These are phyloP conservation scores for Fusarium sp. DNA, from an alignment of 2,329 filamentous ascomycete species.

Conservation along the genomic window DNA sequence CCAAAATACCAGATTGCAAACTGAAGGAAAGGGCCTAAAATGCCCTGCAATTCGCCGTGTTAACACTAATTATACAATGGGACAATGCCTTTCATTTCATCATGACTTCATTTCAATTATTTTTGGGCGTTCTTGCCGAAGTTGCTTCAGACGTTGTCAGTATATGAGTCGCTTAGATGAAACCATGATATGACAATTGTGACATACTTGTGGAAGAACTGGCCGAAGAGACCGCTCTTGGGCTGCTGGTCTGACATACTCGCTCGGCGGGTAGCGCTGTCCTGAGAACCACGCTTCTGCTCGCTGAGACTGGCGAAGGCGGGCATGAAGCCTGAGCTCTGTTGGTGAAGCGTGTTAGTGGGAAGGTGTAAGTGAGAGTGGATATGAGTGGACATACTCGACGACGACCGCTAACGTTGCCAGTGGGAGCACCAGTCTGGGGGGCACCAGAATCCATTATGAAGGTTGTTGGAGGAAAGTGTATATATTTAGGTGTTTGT, in stretches of 20 bases:
- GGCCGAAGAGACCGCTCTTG: slow-evolving; percentile 62
- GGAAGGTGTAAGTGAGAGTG: neutral
- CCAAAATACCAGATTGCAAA: slow-evolving; percentile 7
- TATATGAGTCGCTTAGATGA: neutral
- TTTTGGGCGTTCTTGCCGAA: slow-evolving; percentile 51
- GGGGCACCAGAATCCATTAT: slow-evolving; percentile 49
- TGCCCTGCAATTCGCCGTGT: neutral
- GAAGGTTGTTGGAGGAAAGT: neutral
- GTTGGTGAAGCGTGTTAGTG: neutral
- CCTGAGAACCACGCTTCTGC: slow-evolving; percentile 61
- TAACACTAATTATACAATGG: slow-evolving; percentile 17
- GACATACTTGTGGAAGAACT: slow-evolving; percentile 68
- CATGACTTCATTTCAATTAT: slow-evolving; percentile 27
- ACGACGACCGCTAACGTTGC: slow-evolving; percentile 44
- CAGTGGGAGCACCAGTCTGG: slow-evolving; percentile 34
- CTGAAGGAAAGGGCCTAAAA: neutral
- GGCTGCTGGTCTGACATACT: slow-evolving; percentile 66
- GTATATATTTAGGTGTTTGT: neutral
- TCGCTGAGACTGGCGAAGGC: slow-evolving; percentile 63
- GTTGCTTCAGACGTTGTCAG: slow-evolving; percentile 43
- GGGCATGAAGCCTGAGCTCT: slow-evolving; percentile 61
- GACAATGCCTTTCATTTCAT: slow-evolving; percentile 4
- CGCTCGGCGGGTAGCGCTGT: slow-evolving; percentile 62
- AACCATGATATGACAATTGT: neutral
- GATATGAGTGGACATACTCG: slow-evolving; percentile 37